Evolutionary conservation across 768 basidiomycete genomes (phyloP).

Genomic region (Tricholoma sp.): DNA sequence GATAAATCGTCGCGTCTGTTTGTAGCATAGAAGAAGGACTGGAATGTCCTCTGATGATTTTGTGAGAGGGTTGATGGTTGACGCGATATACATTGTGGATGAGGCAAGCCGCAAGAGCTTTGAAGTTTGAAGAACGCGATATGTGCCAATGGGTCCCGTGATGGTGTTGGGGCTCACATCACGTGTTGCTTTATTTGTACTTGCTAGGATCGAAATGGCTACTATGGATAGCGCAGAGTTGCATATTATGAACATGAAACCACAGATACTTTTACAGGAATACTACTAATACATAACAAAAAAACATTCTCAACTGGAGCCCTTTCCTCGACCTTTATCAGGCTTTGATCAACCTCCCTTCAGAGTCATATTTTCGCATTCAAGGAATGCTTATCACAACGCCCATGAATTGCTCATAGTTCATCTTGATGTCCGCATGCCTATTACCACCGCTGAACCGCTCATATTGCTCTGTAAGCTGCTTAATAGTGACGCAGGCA

Average conservation of each 20-base stretch:
- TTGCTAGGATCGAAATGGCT: too few species aligned
- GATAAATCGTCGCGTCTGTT: slow-evolving; percentile 20
- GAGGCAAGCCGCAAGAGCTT: too few species aligned
- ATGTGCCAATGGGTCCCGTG: too few species aligned
- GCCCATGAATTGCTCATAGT: slow-evolving; percentile 69
- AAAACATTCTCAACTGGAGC: too few species aligned
- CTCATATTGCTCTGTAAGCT: slow-evolving; percentile 67
- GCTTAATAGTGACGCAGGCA: slow-evolving; percentile 78
- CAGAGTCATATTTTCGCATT: slow-evolving; percentile 12
- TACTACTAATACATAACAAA: too few species aligned
- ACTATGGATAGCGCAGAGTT: too few species aligned
- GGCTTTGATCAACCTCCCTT: background rate
- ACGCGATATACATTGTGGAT: slow-evolving; percentile 17
- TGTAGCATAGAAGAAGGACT: slow-evolving; percentile 19
- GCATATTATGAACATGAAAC: too few species aligned
- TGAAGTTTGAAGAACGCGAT: background rate
- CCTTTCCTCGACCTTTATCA: background rate
- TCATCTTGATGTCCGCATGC: slow-evolving; percentile 70
- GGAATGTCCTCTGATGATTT: slow-evolving; percentile 19
- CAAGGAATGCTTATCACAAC: slow-evolving; percentile 60
- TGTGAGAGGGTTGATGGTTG: slow-evolving; percentile 16
- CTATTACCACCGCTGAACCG: slow-evolving; percentile 55
- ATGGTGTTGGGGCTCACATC: too few species aligned
- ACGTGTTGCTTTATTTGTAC: too few species aligned
- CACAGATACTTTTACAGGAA: too few species aligned